A percentile compares a stretch with the other conserved stretches of the same genome.
These are phyloP conservation scores for Calocera cornea DNA, from an alignment of 768 basidiomycete species.

Conservation along the genomic window DNA sequence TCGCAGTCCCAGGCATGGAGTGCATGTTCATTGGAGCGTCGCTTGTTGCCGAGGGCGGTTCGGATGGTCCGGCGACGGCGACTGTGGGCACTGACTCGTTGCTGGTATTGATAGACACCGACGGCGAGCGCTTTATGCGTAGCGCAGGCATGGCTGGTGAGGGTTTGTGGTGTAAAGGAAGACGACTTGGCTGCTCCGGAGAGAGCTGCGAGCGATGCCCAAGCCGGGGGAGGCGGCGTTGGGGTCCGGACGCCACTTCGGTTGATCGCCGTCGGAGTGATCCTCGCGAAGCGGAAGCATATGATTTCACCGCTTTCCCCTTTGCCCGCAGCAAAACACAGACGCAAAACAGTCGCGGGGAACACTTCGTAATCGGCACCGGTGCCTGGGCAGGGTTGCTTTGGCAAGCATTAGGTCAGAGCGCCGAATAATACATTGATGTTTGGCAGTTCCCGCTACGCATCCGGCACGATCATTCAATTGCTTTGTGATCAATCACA, in stretches of 20 bases:
- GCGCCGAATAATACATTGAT: too few species aligned
- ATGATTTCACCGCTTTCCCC: neutral
- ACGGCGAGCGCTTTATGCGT: neutral
- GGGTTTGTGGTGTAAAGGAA: neutral
- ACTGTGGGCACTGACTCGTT: neutral
- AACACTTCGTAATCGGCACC: neutral
- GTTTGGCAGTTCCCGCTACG: too few species aligned
- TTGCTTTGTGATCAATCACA: too few species aligned
- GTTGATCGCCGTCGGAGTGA: neutral
- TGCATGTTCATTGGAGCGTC: constrained; percentile 2
- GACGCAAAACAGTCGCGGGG: neutral
- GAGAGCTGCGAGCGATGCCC: neutral
- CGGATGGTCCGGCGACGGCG: neutral
- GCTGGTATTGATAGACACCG: neutral
- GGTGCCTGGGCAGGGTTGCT: too few species aligned
- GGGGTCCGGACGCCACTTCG: neutral
- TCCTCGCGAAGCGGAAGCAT: neutral
- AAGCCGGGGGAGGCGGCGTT: neutral
- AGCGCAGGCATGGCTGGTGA: neutral
- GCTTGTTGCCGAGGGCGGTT: neutral
- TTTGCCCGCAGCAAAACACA: neutral
- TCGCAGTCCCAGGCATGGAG: neutral
- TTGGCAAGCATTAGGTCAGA: too few species aligned
- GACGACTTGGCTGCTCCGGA: neutral
- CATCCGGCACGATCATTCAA: too few species aligned